Base-by-base conservation (phyloP, 805 yeast species). In the Cyberlindnera xishuangbannaensis region DNA sequence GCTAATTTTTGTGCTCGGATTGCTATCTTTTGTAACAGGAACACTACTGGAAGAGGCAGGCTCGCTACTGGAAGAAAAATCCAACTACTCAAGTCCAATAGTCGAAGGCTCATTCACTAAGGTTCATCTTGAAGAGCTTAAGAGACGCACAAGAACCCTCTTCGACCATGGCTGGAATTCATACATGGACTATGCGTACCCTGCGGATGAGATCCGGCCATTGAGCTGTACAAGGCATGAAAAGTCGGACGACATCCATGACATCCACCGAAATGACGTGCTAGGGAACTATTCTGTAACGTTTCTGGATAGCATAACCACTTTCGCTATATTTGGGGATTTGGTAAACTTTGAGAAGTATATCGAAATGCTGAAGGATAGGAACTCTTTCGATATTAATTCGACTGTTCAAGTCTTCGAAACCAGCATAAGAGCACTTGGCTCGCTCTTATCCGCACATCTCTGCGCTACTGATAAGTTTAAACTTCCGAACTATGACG, bases 341-440 rank as follows among this genome's bases (percentile, higher is more conserved):
- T 65, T 69, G 50, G 68, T 64, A 12, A 66, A 65, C 25, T 78
- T 88, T 43, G 62, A 60, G 6, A 47, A 67, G 15, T 62, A 71
- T 24, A 63, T 73, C 6, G 59, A 61, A 25, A 56, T 64, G 8
- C 26, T 39, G 14, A 33, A 27, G 15, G 28, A 18, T 4, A 18
- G 32, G 15, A 14, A 10, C 2, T 29, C 39, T 4, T 39, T 39
- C 25, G 37, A 42, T 15, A 27, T 42, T 17, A 76, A 84, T 40
- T 69, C 86, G 8, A 74, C 78, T 2, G 80, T 88, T 0, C 97
- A 88, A 51, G 94, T 88, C 1, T 88, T 88, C 55, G 97, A 88
- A 55, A 71, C 83, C 4, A 75, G 86, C 5, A 88, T 90, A 13
- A 60, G 97, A 25, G 73, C 84, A 2, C 51, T 88, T 17, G 97